A percentile compares a stretch with the other conserved stretches of the same genome.
phyloP scores from a whole-genome alignment of 1,284 basidiomycete genomes.

The Heimioporus retisporus region DNA sequence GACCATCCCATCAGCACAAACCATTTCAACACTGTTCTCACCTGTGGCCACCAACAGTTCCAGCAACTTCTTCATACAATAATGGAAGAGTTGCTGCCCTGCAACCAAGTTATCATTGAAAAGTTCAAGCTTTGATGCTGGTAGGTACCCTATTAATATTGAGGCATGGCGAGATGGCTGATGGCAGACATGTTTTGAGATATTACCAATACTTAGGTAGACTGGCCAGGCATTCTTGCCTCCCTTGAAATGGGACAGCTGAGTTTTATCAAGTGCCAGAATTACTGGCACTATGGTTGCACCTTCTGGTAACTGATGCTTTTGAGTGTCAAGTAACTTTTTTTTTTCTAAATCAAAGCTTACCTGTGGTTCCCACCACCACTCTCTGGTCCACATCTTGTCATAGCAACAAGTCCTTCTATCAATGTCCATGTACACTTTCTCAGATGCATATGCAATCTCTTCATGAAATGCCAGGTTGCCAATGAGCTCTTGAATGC shows the following conservation, averaged over 20 bases:
- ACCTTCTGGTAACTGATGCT: slow-evolving; percentile 6
- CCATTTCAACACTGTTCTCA: neutral
- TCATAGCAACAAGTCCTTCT: slow-evolving; percentile 1
- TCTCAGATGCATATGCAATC: slow-evolving; percentile 38
- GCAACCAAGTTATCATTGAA: slow-evolving; percentile 3
- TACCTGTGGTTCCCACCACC: slow-evolving; percentile 26
- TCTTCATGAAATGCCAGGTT: slow-evolving; percentile 39
- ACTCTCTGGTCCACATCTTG: slow-evolving; percentile 21
- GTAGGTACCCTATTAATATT: slow-evolving; percentile 34
- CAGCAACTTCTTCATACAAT: slow-evolving; percentile 32
- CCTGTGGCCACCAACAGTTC: neutral
- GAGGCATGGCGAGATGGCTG: slow-evolving; percentile 15
- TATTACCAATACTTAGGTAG: slow-evolving; percentile 32
- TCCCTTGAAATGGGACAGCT: slow-evolving; percentile 27
- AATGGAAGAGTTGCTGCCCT: slow-evolving; percentile 34
- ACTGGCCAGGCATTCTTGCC: slow-evolving; percentile 36
- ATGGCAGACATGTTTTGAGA: slow-evolving; percentile 19
- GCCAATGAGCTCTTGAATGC: slow-evolving; percentile 43
- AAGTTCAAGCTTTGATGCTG: slow-evolving; percentile 22
- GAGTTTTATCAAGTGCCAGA: slow-evolving; percentile 23
- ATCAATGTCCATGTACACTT: slow-evolving; percentile 1
- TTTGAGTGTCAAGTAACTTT: neutral
- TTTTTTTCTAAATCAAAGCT: neutral
- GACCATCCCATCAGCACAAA: neutral
- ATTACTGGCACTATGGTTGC: slow-evolving; percentile 20